phyloP scores from a whole-genome alignment of 805 yeast species.

The Metschnikowia cerradonensis region DNA sequence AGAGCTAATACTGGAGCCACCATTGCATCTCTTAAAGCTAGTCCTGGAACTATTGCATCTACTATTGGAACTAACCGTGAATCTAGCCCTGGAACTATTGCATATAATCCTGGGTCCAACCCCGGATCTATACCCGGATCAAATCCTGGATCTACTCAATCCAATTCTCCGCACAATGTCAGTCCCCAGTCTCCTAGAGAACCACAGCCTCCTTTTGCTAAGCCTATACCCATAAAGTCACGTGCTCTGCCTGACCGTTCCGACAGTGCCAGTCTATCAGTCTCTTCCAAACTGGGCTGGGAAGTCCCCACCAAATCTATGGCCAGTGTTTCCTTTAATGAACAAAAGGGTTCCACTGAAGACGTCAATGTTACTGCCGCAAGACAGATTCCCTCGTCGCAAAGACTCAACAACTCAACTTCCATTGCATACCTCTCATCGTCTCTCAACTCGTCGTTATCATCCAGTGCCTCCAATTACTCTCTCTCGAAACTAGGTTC shows the following conservation, averaged over 20 bases:
- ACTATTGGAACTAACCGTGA: no score
- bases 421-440: slow-evolving; percentile 41
- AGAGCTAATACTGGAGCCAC: no score
- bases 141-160: no score
- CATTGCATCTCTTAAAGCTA: no score
- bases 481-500: slow-evolving; percentile 40
- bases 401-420: slow-evolving; percentile 21
- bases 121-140: no score
- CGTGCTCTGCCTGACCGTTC: slow-evolving; percentile 4
- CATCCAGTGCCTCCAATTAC: slow-evolving; percentile 35
- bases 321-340: slow-evolving; percentile 22
- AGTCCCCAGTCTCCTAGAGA: neutral
- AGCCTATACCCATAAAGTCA: slow-evolving; percentile 15
- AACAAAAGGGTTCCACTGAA: slow-evolving; percentile 14
- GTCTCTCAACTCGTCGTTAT: slow-evolving; percentile 36
- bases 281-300: slow-evolving; percentile 42
- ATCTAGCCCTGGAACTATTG: no score
- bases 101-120: no score
- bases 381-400: slow-evolving; percentile 28
- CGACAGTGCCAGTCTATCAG: slow-evolving; percentile 17
- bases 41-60: no score
- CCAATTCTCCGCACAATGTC: neutral
- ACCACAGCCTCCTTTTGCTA: neutral
- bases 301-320: slow-evolving; percentile 40
- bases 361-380: slow-evolving; percentile 20